phyloP scores from a whole-genome alignment of 257 asterid genomes.

The Haberlea rhodopensis region DNA sequence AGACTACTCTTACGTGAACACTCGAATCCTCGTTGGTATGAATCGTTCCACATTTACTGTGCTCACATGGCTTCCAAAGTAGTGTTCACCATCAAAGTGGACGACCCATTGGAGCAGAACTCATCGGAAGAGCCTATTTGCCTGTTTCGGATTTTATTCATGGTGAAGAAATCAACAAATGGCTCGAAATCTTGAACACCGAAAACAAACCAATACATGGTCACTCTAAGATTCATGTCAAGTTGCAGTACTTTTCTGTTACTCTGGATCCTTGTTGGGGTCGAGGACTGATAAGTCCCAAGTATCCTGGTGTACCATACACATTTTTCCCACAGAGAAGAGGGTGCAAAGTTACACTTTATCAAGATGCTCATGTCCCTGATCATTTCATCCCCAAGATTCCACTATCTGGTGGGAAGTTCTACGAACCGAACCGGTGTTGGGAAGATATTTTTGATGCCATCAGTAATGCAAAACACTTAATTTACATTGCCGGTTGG shows the following conservation, averaged over 20 bases:
- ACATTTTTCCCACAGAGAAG: slow-evolving; percentile 35
- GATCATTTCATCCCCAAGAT: slow-evolving; percentile 25
- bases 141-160: slow-evolving; percentile 21
- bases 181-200: slow-evolving; percentile 28
- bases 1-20: slow-evolving; percentile 24
- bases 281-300: slow-evolving; percentile 29
- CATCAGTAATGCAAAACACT: slow-evolving; percentile 27
- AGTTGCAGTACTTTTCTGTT: slow-evolving; percentile 32
- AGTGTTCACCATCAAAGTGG: slow-evolving; percentile 31
- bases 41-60: slow-evolving; percentile 37
- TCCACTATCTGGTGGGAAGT: slow-evolving; percentile 23
- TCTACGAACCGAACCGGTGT: slow-evolving; percentile 29
- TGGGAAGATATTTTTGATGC: slow-evolving; percentile 39
- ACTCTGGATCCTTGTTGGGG: slow-evolving; percentile 32
- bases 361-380: slow-evolving; percentile 38
- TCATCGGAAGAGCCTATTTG: slow-evolving; percentile 27
- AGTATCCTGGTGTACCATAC: slow-evolving; percentile 36
- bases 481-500: slow-evolving; percentile 39
- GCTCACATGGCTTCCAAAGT: slow-evolving; percentile 34
- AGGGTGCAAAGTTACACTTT: slow-evolving; percentile 29
- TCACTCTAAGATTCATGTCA: slow-evolving; percentile 27
- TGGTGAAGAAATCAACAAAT: slow-evolving; percentile 24
- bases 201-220: slow-evolving; percentile 25
- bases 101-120: slow-evolving; percentile 32
- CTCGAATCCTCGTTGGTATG: slow-evolving; percentile 35